Evolutionary conservation across 2,329 filamentous ascomycete species (phyloP).

Genomic region (Sarocladium oryzae): DNA sequence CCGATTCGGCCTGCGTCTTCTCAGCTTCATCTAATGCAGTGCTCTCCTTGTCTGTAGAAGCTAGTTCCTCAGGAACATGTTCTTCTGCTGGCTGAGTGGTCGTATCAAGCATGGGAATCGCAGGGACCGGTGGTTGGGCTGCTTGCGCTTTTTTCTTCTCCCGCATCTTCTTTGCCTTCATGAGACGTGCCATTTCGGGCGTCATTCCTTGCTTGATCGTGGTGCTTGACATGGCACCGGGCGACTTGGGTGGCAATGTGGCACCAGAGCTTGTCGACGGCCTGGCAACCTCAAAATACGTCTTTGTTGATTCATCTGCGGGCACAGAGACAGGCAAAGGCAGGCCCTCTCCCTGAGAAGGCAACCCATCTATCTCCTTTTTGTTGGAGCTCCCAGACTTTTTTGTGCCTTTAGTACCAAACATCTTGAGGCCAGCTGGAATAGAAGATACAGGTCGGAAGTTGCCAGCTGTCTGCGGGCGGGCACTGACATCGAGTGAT

Average conservation of each 20-base stretch:
- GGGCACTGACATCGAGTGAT: constrained; percentile 55
- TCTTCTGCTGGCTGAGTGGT: not conserved
- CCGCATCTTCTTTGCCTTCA: constrained; percentile 88
- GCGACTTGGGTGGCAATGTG: constrained; percentile 31
- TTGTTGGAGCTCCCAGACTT: constrained; percentile 27
- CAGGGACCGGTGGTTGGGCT: constrained; percentile 5
- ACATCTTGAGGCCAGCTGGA: constrained; percentile 71
- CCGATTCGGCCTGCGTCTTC: constrained; percentile 10
- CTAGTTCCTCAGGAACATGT: not conserved
- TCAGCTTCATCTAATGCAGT: not conserved
- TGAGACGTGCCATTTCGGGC: constrained; percentile 82
- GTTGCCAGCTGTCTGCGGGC: constrained; percentile 55
- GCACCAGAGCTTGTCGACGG: constrained; percentile 40
- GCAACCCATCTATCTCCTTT: constrained; percentile 14
- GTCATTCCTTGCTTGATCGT: constrained; percentile 55
- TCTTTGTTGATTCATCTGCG: not conserved
- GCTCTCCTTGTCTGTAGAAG: not conserved
- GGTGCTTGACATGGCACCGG: constrained; percentile 28
- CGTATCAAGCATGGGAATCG: not conserved
- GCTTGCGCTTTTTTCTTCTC: constrained; percentile 61
- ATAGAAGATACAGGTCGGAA: constrained; percentile 71
- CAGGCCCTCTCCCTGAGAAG: not conserved
- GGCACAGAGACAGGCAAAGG: not conserved
- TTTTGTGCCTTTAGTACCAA: constrained; percentile 37
- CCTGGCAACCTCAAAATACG: constrained; percentile 18